Conservation (phyloP, 192 early-diverging fungal genomes). For the Geranomyces variabilis region DNA sequence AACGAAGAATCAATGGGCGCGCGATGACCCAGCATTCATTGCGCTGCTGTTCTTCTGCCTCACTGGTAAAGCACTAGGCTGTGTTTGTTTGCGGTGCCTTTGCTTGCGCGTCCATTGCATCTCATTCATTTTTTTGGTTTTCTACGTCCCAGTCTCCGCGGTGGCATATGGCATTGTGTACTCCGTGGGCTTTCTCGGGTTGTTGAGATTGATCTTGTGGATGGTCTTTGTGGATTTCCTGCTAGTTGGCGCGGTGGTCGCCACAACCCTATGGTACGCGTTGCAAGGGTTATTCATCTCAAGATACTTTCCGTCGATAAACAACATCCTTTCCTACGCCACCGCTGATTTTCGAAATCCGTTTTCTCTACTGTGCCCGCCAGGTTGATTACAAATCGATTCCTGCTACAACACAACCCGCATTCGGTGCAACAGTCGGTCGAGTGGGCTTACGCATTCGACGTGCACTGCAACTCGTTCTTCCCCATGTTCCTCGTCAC, state of each 20-base stretch:
- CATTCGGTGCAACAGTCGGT: constrained; percentile 85
- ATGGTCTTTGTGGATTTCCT: constrained; percentile 87
- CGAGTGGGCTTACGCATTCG: constrained; percentile 96
- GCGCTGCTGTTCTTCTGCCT: constrained; percentile 72
- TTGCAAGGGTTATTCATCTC: not conserved
- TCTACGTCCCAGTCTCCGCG: constrained; percentile 64
- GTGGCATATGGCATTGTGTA: constrained; percentile 83
- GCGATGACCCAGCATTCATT: constrained; percentile 96
- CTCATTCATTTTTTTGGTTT: not conserved
- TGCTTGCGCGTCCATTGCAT: not conserved
- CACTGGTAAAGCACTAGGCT: constrained; percentile 52
- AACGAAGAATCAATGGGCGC: constrained; percentile 97
- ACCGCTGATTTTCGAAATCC: not conserved
- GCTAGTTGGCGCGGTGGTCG: constrained; percentile 68
- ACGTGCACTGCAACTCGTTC: constrained; percentile 97
- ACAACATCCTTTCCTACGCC: not conserved
- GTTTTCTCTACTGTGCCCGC: not conserved
- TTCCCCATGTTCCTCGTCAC: constrained; percentile 85
- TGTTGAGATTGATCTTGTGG: constrained; percentile 72
- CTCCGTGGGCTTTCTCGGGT: constrained; percentile 65
- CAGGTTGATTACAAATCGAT: constrained; percentile 78
- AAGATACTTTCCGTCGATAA: not conserved
- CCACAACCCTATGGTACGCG: constrained; percentile 73
- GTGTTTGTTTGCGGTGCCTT: not conserved
- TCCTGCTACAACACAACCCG: constrained; percentile 73